These are phyloP conservation scores for Polymyxa betae DNA, from an alignment of 208 protist genomes.

Conservation along the genomic window DNA sequence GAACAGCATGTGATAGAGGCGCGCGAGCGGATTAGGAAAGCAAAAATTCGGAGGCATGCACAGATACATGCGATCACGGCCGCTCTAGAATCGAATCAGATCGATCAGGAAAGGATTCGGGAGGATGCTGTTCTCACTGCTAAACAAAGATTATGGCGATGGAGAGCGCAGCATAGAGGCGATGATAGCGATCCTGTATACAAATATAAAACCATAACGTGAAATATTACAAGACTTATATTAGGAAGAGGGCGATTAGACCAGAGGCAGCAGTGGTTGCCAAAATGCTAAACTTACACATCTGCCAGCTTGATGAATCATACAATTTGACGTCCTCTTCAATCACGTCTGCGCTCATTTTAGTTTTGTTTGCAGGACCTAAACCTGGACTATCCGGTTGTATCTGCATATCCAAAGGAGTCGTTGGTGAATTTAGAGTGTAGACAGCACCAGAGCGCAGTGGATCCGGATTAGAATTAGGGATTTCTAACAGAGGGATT, in stretches of 20 bases:
- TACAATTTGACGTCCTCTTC: not conserved
- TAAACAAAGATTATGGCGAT: not conserved
- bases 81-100: not conserved
- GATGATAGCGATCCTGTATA: slow-evolving; percentile 28
- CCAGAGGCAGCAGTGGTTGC: not conserved
- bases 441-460: too few species aligned
- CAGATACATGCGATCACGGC: not conserved
- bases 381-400: not conserved
- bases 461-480: too few species aligned
- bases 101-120: not conserved
- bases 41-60: not conserved
- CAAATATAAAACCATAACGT: not conserved
- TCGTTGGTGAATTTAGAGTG: too few species aligned
- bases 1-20: not conserved
- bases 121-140: not conserved
- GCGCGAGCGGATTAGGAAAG: not conserved
- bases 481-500: too few species aligned
- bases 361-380: not conserved
- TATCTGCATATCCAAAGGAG: too few species aligned
- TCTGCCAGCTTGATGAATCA: not conserved
- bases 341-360: not conserved
- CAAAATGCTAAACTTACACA: not conserved
- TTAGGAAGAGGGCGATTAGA: not conserved
- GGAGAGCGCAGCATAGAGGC: slow-evolving; percentile 7
- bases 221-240: not conserved